These are phyloP conservation scores for Pulveroboletus frians DNA, from an alignment of 768 basidiomycete species.

Conservation along the genomic window DNA sequence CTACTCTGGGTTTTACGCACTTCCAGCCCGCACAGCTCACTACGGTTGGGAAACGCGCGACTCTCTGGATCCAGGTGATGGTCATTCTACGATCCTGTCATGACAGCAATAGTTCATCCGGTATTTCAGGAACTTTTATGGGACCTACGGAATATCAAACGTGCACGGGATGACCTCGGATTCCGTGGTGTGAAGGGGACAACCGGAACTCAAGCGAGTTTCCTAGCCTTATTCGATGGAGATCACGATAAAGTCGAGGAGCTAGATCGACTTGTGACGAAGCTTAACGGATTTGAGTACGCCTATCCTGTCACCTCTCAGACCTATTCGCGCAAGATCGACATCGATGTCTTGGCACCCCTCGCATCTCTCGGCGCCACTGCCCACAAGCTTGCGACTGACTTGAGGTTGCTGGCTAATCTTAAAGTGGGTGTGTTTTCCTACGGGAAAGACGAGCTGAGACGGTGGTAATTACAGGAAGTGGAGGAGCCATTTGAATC, in stretches of 20 bases:
- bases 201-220: conserved; percentile 96
- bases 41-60: conserved; percentile 95
- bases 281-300: conserved; percentile 87
- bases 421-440: conserved; percentile 55
- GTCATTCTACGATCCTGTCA: conserved; percentile 1
- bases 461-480: conserved; percentile 47
- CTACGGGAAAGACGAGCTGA: neutral
- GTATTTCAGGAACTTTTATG: conserved; percentile 75
- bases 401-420: conserved; percentile 89
- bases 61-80: conserved; percentile 88
- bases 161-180: conserved; percentile 86
- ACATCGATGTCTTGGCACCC: conserved; percentile 86
- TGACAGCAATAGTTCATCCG: neutral
- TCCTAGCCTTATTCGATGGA: conserved; percentile 89
- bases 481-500: conserved; percentile 98
- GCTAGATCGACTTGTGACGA: conserved; percentile 84
- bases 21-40: conserved; percentile 99
- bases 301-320: conserved; percentile 98
- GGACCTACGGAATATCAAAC: conserved; percentile 91
- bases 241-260: conserved; percentile 93
- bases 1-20: conserved; percentile 96
- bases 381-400: conserved; percentile 97
- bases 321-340: conserved; percentile 98
- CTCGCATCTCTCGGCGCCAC: conserved; percentile 89
- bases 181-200: conserved; percentile 99